Percentiles rank a stretch among this genome's conserved stretches.
phyloP scores from a whole-genome alignment of 2,329 filamentous ascomycete species.

The Bipolaris oryzae region DNA sequence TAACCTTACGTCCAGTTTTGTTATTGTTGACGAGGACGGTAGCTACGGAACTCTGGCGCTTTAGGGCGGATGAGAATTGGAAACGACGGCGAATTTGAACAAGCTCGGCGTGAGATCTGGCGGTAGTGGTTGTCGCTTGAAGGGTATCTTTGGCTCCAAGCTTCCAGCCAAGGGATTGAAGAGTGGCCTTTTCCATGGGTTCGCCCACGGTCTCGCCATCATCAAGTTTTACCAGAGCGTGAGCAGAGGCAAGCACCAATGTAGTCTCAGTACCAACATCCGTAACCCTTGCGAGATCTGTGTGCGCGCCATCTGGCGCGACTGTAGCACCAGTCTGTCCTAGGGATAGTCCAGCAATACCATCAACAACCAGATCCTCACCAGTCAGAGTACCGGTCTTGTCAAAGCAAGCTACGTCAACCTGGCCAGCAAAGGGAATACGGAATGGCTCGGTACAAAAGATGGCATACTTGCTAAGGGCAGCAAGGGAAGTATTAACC shows the following conservation, averaged over 20 bases:
- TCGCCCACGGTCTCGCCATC: conserved; percentile 97
- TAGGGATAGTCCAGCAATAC: conserved; percentile 86
- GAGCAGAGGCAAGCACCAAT: conserved; percentile 90
- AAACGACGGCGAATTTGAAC: conserved; percentile 97
- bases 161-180: conserved; percentile 87
- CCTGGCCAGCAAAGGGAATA: conserved; percentile 92
- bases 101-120: conserved; percentile 65
- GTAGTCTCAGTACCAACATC: conserved; percentile 81
- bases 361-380: conserved; percentile 95
- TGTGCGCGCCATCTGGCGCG: conserved; percentile 83
- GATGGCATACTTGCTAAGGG: conserved; percentile 92
- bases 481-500: conserved; percentile 95
- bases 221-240: conserved; percentile 93
- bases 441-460: conserved; percentile 99
- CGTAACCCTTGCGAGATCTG: conserved; percentile 72
- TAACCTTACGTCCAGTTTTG: conserved; percentile 74
- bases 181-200: conserved; percentile 97
- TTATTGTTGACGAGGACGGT: conserved; percentile 75
- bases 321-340: conserved; percentile 69
- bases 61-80: conserved; percentile 96
- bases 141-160: conserved; percentile 89
- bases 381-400: conserved; percentile 97
- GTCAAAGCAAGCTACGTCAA: conserved; percentile 97
- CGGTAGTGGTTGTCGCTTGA: conserved; percentile 66
- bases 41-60: conserved; percentile 93